phyloP scores from a whole-genome alignment of 495 filamentous ascomycete genomes.

The Podospora anserina region DNA sequence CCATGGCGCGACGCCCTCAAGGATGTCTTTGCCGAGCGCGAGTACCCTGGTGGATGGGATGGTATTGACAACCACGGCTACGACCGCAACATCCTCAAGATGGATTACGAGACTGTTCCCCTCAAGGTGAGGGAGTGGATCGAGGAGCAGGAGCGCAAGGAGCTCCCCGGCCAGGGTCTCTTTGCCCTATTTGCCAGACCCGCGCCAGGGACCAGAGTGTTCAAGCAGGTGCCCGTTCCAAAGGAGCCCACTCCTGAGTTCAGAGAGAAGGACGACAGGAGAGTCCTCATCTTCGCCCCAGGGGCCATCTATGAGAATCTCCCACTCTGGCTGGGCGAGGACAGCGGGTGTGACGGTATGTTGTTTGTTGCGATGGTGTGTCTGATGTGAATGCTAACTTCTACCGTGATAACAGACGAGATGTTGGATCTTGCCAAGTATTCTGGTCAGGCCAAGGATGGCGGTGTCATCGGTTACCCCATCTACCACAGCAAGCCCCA shows the following conservation, averaged over 20 bases:
- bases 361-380: neutral
- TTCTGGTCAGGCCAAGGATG: conserved; percentile 25
- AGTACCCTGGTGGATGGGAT: conserved; percentile 39
- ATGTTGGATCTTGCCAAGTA: conserved; percentile 33
- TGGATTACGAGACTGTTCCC: conserved; percentile 34
- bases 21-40: conserved; percentile 27
- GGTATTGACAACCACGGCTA: conserved; percentile 39
- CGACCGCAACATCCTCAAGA: conserved; percentile 34
- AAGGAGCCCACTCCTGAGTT: conserved; percentile 19
- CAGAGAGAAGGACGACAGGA: conserved; percentile 24
- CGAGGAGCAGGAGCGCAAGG: conserved; percentile 33
- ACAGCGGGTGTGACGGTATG: conserved; percentile 34
- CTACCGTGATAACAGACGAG: conserved; percentile 18
- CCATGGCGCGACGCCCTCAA: conserved; percentile 33
- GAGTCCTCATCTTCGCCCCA: conserved; percentile 35
- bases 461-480: conserved; percentile 34
- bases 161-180: conserved; percentile 26
- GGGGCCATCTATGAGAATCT: conserved; percentile 34
- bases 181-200: conserved; percentile 31
- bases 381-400: conserved; percentile 8
- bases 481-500: conserved; percentile 26
- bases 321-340: conserved; percentile 37
- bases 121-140: conserved; percentile 37
- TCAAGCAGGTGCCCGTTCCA: conserved; percentile 19
- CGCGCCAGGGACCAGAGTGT: conserved; percentile 7